These are phyloP conservation scores for Mitragyna speciosa DNA, from an alignment of 257 asterid species.

Conservation along the genomic window DNA sequence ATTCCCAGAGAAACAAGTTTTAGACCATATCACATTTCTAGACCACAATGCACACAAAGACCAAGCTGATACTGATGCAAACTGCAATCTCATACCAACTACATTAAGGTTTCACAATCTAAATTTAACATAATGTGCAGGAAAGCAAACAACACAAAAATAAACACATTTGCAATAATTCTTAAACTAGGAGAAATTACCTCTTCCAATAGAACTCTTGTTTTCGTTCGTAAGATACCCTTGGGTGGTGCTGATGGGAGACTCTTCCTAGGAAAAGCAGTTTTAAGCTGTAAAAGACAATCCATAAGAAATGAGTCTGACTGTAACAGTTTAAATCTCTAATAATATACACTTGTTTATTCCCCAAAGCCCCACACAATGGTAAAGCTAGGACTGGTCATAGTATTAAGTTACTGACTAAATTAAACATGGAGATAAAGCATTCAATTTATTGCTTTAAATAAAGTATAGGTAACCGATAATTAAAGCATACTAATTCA, in stretches of 20 bases:
- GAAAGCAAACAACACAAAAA: not conserved
- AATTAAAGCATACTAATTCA: not conserved
- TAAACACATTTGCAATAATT: not conserved
- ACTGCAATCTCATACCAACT: not conserved
- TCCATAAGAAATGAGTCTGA: not conserved
- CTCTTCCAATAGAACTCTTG: constrained; percentile 90
- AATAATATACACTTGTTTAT: not conserved
- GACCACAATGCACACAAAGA: not conserved
- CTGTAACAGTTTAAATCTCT: not conserved
- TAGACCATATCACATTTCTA: not conserved
- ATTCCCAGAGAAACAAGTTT: not conserved
- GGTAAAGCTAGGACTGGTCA: not conserved
- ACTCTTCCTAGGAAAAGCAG: constrained; percentile 64
- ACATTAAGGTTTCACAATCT: constrained; percentile 2
- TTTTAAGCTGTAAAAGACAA: constrained; percentile 65
- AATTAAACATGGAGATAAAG: not conserved
- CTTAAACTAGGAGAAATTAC: constrained; percentile 34
- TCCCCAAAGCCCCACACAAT: not conserved
- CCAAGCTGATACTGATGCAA: not conserved
- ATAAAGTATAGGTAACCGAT: not conserved
- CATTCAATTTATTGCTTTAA: not conserved
- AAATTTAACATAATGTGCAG: not conserved
- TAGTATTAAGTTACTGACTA: not conserved
- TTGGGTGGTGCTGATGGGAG: constrained; percentile 90
- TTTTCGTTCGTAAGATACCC: constrained; percentile 80